A percentile compares a stretch with the other conserved stretches of the same genome.
These are phyloP conservation scores for Alternaria triticina DNA, from an alignment of 2,329 filamentous ascomycete species.

Conservation along the genomic window DNA sequence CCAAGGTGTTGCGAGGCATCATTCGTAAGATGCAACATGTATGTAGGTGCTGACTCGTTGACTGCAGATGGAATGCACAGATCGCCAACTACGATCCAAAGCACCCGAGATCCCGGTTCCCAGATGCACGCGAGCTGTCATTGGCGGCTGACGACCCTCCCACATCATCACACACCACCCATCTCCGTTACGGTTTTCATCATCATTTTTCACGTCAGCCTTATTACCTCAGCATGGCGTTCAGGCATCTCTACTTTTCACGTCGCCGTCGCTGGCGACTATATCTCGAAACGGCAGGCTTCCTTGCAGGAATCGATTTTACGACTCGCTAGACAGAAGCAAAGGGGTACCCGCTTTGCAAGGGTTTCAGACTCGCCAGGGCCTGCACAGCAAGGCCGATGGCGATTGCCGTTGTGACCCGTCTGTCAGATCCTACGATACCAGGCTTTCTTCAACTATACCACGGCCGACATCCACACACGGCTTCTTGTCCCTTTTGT, in stretches of 20 bases:
- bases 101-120: constrained; percentile 18
- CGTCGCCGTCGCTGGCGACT: constrained; percentile 29
- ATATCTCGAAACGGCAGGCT: constrained; percentile 28
- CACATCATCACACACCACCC: constrained; percentile 3
- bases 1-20: constrained; percentile 16
- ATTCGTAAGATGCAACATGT: constrained; percentile 20
- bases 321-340: constrained; percentile 41
- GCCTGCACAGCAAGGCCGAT: constrained; percentile 13
- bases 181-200: constrained; percentile 13
- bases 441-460: constrained; percentile 1
- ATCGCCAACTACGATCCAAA: constrained; percentile 34
- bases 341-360: constrained; percentile 31
- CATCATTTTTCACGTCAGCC: constrained; percentile 27
- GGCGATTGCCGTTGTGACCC: neutral
- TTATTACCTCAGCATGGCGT: constrained; percentile 47
- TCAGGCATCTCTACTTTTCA: constrained; percentile 30
- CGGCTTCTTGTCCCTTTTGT: neutral
- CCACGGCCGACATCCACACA: neutral
- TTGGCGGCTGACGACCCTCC: constrained; percentile 14
- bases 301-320: constrained; percentile 23
- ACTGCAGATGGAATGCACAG: constrained; percentile 29
- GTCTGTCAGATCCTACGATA: neutral
- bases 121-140: constrained; percentile 16
- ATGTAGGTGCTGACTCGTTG: constrained; percentile 33
- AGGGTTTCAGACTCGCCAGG: constrained; percentile 40